These are phyloP conservation scores for Cryphonectria carpinicola DNA, from an alignment of 2,329 filamentous ascomycete genomes.

Conservation along the genomic window DNA sequence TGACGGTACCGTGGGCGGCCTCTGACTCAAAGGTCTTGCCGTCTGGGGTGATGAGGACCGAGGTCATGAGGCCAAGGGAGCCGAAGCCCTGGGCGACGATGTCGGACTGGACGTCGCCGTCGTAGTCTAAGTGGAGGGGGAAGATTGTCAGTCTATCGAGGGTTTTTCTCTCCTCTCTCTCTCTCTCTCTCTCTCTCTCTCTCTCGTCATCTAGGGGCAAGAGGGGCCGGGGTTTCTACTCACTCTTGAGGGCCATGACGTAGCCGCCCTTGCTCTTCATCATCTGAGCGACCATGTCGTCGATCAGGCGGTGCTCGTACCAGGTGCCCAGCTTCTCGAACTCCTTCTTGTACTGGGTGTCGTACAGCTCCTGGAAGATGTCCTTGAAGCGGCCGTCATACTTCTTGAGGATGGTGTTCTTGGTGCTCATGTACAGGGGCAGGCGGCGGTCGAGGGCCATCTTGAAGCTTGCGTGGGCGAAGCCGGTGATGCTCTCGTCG, in stretches of 20 bases:
- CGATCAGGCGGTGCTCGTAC: slow-evolving; percentile 99
- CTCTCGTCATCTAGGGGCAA: not conserved
- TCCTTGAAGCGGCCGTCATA: slow-evolving; percentile 99
- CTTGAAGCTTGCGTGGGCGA: slow-evolving; percentile 97
- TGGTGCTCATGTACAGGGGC: slow-evolving; percentile 99
- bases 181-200: no score
- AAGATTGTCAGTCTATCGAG: not conserved
- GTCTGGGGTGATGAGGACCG: slow-evolving; percentile 93
- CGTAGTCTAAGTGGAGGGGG: slow-evolving; percentile 73
- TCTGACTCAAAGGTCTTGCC: slow-evolving; percentile 97
- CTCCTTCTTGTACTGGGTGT: slow-evolving; percentile 80
- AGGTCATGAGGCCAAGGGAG: slow-evolving; percentile 97
- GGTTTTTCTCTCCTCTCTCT: not conserved
- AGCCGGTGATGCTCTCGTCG: slow-evolving; percentile 90
- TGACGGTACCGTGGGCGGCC: slow-evolving; percentile 97
- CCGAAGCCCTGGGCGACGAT: slow-evolving; percentile 98
- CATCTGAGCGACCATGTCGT: slow-evolving; percentile 99
- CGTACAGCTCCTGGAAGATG: slow-evolving; percentile 97
- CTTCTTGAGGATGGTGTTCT: slow-evolving; percentile 99
- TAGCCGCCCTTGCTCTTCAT: slow-evolving; percentile 97
- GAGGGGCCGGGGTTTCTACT: slow-evolving; percentile 40
- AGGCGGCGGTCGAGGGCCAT: slow-evolving; percentile 83
- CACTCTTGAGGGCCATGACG: slow-evolving; percentile 98
- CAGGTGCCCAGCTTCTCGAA: slow-evolving; percentile 94
- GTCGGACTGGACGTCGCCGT: slow-evolving; percentile 98